phyloP scores from a whole-genome alignment of 2,329 filamentous ascomycete genomes.

The Trichoderma koningii region DNA sequence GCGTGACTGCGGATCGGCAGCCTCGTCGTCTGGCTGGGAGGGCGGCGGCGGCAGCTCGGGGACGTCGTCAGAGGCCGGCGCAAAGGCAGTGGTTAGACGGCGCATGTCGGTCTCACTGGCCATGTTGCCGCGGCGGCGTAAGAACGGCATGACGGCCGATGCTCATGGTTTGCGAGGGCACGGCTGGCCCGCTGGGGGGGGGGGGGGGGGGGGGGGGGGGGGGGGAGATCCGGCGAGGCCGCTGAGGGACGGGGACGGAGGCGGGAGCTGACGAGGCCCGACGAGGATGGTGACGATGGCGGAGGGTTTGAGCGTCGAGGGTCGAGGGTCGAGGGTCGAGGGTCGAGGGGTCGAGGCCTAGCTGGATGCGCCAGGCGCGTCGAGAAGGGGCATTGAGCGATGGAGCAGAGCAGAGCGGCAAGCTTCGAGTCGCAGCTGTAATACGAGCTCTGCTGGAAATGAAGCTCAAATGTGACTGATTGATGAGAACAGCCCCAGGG shows the following conservation, averaged over 20 bases:
- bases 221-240: slow-evolving; percentile 18
- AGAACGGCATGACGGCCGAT: slow-evolving; percentile 56
- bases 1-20: slow-evolving; percentile 24
- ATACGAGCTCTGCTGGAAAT: not conserved
- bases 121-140: slow-evolving; percentile 62
- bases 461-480: not conserved
- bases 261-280: not conserved
- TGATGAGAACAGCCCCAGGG: slow-evolving; percentile 2
- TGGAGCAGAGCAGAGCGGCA: not conserved
- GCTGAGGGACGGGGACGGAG: not conserved
- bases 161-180: slow-evolving; percentile 43
- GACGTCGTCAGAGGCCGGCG: slow-evolving; percentile 37
- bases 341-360: not conserved
- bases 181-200: slow-evolving; percentile 30
- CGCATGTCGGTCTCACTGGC: slow-evolving; percentile 62
- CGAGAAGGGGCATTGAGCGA: slow-evolving; percentile 24
- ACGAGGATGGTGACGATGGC: not conserved
- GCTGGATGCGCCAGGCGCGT: slow-evolving; percentile 27
- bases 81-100: slow-evolving; percentile 49
- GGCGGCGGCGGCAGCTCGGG: slow-evolving; percentile 22
- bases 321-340: too few relatives aligned
- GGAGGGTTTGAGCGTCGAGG: not conserved
- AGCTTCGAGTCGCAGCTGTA: too few relatives aligned
- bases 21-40: slow-evolving; percentile 26
- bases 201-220: too few relatives aligned